A percentile compares a stretch with the other conserved stretches of the same genome.
phyloP scores from a whole-genome alignment of 805 yeast genomes.

The Pichia insulana region DNA sequence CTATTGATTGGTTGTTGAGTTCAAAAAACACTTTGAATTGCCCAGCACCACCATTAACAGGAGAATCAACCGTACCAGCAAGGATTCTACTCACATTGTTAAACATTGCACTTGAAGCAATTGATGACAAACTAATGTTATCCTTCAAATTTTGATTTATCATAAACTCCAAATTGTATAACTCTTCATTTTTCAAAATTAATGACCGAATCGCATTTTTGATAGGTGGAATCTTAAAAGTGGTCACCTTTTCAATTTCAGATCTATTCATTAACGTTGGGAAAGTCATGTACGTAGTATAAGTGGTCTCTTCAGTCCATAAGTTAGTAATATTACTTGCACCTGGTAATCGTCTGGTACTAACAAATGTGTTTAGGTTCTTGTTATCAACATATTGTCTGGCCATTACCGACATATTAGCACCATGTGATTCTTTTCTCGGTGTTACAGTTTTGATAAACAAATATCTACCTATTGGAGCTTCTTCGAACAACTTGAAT shows the following conservation, averaged over 20 bases:
- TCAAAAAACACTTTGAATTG: conserved; percentile 64
- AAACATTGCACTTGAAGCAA: conserved; percentile 34
- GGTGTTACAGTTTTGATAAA: conserved; percentile 71
- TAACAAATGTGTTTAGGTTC: conserved; percentile 60
- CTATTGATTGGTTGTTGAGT: conserved; percentile 5
- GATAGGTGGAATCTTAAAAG: conserved; percentile 65
- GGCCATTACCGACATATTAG: conserved; percentile 49
- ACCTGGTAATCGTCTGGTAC: conserved; percentile 65
- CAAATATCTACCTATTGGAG: conserved; percentile 64
- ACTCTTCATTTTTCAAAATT: conserved; percentile 59
- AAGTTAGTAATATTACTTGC: conserved; percentile 61
- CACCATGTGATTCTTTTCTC: conserved; percentile 34
- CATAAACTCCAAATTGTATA: conserved; percentile 58
- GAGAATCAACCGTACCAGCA: conserved; percentile 84
- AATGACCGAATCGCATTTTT: conserved; percentile 71
- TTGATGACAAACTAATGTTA: conserved; percentile 21
- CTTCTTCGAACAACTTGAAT: conserved; percentile 35
- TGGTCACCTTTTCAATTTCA: conserved; percentile 45
- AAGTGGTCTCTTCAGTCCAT: conserved; percentile 85
- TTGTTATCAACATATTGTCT: conserved; percentile 69
- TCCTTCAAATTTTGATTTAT: conserved; percentile 35
- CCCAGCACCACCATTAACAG: conserved; percentile 88
- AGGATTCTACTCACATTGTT: conserved; percentile 61
- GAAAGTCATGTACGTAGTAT: conserved; percentile 66
- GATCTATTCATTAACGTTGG: conserved; percentile 85